Percentiles rank a stretch among this genome's conserved stretches.
phyloP scores from a whole-genome alignment of 805 yeast species.

The Schwanniomyces occidentalis region DNA sequence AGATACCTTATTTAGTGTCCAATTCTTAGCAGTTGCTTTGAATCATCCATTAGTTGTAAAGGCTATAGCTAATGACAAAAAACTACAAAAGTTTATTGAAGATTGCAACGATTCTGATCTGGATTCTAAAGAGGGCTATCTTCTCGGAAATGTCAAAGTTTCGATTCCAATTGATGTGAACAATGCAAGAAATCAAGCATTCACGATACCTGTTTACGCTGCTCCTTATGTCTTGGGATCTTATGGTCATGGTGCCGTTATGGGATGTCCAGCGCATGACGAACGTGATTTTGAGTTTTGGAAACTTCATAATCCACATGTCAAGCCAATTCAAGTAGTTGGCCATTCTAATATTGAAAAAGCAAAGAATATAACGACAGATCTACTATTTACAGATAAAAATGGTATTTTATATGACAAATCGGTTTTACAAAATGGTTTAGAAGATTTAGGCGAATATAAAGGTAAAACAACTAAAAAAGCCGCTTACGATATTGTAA shows the following conservation, averaged over 20 bases:
- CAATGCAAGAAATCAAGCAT: conserved; percentile 14
- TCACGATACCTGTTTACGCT: conserved; percentile 69
- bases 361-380: conserved; percentile 29
- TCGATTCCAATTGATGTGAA: conserved; percentile 58
- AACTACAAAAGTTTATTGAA: conserved; percentile 50
- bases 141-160: conserved; percentile 44
- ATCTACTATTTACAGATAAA: conserved; percentile 49
- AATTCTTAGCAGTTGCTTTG: conserved; percentile 75
- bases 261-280: conserved; percentile 98
- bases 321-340: conserved; percentile 44
- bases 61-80: conserved; percentile 35
- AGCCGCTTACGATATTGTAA: conserved; percentile 52
- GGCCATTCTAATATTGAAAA: conserved; percentile 31
- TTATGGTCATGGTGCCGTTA: conserved; percentile 92
- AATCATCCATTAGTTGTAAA: conserved; percentile 62
- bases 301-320: conserved; percentile 55
- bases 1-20: conserved; percentile 83
- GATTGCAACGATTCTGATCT: conserved; percentile 42
- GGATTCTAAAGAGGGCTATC: conserved; percentile 54
- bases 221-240: conserved; percentile 87
- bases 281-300: conserved; percentile 81
- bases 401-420: conserved; percentile 40
- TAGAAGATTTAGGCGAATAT: conserved; percentile 33
- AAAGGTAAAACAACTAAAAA: conserved; percentile 49
- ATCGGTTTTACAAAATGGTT: conserved; percentile 26